Base-by-base conservation (phyloP, 148 eudicot species). In the Heliosperma pusillum region DNA sequence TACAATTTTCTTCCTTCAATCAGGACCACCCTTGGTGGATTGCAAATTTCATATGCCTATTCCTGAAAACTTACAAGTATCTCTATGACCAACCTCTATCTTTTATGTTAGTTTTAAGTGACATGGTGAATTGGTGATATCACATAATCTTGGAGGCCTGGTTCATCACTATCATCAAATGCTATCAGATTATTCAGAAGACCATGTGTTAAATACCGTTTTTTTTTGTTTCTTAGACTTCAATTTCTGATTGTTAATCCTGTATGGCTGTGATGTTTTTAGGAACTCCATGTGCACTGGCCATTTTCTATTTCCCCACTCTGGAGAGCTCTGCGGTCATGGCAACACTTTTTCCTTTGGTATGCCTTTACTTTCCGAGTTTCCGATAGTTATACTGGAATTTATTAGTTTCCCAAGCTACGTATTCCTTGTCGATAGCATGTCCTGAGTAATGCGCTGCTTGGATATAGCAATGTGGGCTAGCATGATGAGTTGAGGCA, bases 311-410 rank as follows among this genome's bases (percentile, higher is more conserved):
- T 73, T 88, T 79, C 84, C 87, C 97, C 36, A 93, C 89, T 59
- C 87, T 95, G 61, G 92, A 90, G 78, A 88, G 99, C 87, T 90
- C 88, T 74, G 99, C 97, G 65, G 88, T 92, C 61, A 83, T 95
- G 91, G 97, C 97, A 76, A 87, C 91, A 45, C 89, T 95, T 40
- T 95, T 84, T 80, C 99, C 99, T 66, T 83, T 95, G 93, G 99
- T 95, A 88, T 44, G 72, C 64, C 33, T 69, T 71, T 21, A 33
- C 5, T 59, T 62, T 33, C 68, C 15, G 50, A n/a, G n/a, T n/a
- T n/a, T n/a, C 20, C 42, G 15, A 45, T 60, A 66, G 19, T 60
- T 57, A 30, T 76, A 67, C 63, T 33, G 4, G 44, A 1, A 11
- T 74, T 66, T 15, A 50, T 47, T 68, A 15, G 27, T 40, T 10